A percentile compares a stretch with the other conserved stretches of the same genome.
These are phyloP conservation scores for Toxoplasma gondii DNA, from an alignment of 169 alveolate species.

Conservation along the genomic window DNA sequence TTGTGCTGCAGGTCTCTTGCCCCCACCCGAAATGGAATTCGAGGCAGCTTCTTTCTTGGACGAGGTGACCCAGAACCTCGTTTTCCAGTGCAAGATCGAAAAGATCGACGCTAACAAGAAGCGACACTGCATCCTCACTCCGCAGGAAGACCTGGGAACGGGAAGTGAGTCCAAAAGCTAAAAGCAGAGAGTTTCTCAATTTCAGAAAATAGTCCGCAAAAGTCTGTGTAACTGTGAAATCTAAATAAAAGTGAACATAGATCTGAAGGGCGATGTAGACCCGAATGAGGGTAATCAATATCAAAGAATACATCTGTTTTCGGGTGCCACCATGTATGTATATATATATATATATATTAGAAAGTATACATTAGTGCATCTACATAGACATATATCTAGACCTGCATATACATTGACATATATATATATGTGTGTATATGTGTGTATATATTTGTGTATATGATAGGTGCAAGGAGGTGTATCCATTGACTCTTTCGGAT, in stretches of 20 bases:
- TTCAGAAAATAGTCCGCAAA: not conserved
- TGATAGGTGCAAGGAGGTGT: not conserved
- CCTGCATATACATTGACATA: not conserved
- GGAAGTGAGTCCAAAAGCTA: not conserved
- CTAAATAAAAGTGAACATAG: not conserved
- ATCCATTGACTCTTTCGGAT: no score
- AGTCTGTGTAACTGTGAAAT: not conserved
- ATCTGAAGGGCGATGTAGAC: not conserved
- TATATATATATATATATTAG: no score
- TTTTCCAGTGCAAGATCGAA: slow-evolving; percentile 42
- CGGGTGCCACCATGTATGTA: no score
- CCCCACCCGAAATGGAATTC: slow-evolving; percentile 45
- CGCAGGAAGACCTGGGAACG: slow-evolving; percentile 15
- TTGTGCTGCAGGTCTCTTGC: slow-evolving; percentile 17
- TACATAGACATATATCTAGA: not conserved
- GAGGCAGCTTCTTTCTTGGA: slow-evolving; percentile 42
- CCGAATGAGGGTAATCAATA: no score
- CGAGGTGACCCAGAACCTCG: not conserved
- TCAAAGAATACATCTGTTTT: no score
- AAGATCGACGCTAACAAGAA: not conserved
- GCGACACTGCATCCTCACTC: slow-evolving; percentile 22
- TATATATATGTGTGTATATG: not conserved
- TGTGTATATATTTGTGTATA: not conserved
- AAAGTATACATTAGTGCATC: no score
- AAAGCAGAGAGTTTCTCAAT: not conserved